These are phyloP conservation scores for Botrytis porri DNA, from an alignment of 2,329 filamentous ascomycete species.

Conservation along the genomic window DNA sequence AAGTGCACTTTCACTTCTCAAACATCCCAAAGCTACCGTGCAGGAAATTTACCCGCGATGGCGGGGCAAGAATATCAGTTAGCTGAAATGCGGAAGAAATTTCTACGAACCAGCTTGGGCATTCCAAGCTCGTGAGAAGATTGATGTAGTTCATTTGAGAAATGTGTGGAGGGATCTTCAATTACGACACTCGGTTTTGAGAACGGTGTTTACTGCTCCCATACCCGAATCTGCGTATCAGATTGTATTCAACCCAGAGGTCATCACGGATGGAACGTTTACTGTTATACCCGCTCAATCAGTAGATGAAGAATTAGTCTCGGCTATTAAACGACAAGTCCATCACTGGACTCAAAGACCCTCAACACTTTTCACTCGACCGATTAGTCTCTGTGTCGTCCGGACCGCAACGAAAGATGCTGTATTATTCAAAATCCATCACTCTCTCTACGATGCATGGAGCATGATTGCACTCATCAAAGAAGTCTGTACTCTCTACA, in stretches of 20 bases:
- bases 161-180: neutral
- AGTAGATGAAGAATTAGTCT: neutral
- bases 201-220: conserved; percentile 4
- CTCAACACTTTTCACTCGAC: conserved; percentile 1
- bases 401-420: neutral
- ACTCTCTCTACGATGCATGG: conserved; percentile 11
- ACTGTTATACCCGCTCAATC: neutral
- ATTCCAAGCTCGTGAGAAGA: neutral
- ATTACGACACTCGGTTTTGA: neutral
- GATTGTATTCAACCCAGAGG: neutral
- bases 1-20: neutral
- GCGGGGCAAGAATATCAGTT: conserved; percentile 15
- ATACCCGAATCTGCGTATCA: neutral
- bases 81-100: conserved; percentile 1
- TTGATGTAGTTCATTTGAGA: neutral
- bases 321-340: neutral
- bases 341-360: neutral
- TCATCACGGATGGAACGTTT: conserved; percentile 1
- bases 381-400: conserved; percentile 4
- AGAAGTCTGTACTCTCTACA: neutral
- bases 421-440: neutral
- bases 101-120: conserved; percentile 15
- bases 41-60: conserved; percentile 1
- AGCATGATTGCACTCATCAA: conserved; percentile 5
- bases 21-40: neutral